Conservation (phyloP, 306 rosid species). For the Cucurbita pepo region DNA sequence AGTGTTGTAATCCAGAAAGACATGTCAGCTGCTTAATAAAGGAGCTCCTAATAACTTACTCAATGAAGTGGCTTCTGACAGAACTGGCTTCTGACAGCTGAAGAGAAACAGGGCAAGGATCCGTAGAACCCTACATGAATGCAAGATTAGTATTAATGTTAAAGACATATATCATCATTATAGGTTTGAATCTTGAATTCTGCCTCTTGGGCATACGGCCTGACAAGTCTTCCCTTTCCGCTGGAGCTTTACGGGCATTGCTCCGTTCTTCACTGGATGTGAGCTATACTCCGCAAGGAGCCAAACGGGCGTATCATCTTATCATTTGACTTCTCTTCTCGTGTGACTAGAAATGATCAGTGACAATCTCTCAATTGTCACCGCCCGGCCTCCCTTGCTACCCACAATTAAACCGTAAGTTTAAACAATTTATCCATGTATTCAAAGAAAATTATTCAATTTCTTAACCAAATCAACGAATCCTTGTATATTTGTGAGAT, state of each 20-base stretch:
- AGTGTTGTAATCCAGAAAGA: too few relatives aligned
- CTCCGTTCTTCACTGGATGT: not conserved
- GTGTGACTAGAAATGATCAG: not conserved
- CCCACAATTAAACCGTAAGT: too few relatives aligned
- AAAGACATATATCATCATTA: too few relatives aligned
- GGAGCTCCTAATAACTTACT: not conserved
- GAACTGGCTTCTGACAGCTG: constrained; percentile 36
- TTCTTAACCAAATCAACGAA: too few relatives aligned
- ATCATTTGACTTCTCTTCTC: not conserved
- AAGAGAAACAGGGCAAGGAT: constrained; percentile 81
- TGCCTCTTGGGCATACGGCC: too few relatives aligned
- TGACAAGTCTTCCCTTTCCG: too few relatives aligned
- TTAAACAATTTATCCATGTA: too few relatives aligned
- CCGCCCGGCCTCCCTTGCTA: too few relatives aligned
- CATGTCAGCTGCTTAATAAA: too few relatives aligned
- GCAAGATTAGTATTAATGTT: constrained; percentile 8
- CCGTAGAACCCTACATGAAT: constrained; percentile 60
- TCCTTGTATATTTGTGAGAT: too few relatives aligned
- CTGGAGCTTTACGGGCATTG: not conserved
- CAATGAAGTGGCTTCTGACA: constrained; percentile 12
- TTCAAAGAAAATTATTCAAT: too few relatives aligned
- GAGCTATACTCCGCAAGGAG: not conserved
- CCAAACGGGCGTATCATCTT: not conserved
- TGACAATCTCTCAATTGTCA: too few relatives aligned
- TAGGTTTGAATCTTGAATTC: not conserved